Evolutionary conservation across 2,329 filamentous ascomycete species (phyloP), one percentile per base, ranked within the genome.

Genomic region (Tolypocladium amazonense): DNA sequence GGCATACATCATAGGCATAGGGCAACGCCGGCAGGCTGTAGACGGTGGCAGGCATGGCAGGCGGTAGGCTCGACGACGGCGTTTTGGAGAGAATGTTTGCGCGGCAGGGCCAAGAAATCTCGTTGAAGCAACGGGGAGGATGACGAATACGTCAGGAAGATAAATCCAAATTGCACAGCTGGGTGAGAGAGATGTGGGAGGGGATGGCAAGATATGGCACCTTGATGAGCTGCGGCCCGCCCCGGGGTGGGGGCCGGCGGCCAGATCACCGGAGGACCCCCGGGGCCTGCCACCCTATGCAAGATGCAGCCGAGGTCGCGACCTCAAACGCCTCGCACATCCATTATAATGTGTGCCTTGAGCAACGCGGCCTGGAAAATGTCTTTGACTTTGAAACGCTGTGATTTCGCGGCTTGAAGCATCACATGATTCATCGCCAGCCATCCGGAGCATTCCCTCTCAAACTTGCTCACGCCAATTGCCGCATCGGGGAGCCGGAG

Each of bases 1-100:
- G 25, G 75, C 83, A 73, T 73, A 89, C 87, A 81, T 89, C 75
- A 71, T 89, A 89, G 61, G 80, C 81, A 69, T 89, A 90, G 20
- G 87, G 86, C 12, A 90, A 79, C 56, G 79, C 73, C 41, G 87
- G 87, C 6, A 90, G 83, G 9, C 77, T 80, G 72, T 87, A 88
- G 12, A 75, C 75, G 59, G 62, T 70, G 41, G 65, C 66, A 55
- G 76, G 69, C 77, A 77, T 77, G 55, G 41, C 64, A 63, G 63
- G 38, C 53, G 56, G 7, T 14, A 20, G 7, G 11, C 11, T 47
- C 7, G 8, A 41, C 4, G 2, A 41, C 5, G 38, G 38, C 20
- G 39, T 43, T n/a, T 5, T n/a, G 18, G 18, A 43, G n/a, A 6
- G 41, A n/a, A 14, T 45, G 14, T 7, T 3, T 2, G 41, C 12